These are phyloP conservation scores for Suillus tomentosus DNA, from an alignment of 768 basidiomycete genomes.

Conservation along the genomic window DNA sequence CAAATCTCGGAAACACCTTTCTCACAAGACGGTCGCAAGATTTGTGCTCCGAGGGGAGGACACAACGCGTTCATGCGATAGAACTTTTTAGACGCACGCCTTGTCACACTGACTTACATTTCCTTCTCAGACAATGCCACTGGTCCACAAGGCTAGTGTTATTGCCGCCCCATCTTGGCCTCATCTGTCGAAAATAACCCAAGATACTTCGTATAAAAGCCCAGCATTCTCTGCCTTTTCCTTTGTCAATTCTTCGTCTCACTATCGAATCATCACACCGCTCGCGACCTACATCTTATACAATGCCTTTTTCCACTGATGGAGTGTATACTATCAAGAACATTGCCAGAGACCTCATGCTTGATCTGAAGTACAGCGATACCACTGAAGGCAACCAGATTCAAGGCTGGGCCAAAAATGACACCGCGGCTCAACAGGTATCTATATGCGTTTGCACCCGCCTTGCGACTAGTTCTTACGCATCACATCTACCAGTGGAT, in stretches of 20 bases:
- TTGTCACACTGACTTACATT: too few species aligned
- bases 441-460: not conserved
- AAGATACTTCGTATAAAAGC: not conserved
- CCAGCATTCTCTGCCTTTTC: not conserved
- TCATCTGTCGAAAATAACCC: not conserved
- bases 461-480: too few species aligned
- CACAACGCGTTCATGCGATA: too few species aligned
- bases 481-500: too few species aligned
- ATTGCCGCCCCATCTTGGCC: not conserved
- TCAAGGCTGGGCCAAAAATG: not conserved
- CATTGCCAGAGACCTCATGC: not conserved
- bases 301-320: not conserved
- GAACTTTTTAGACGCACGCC: too few species aligned
- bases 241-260: not conserved
- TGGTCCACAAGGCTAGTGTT: not conserved
- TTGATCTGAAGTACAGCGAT: not conserved
- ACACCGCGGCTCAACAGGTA: not conserved
- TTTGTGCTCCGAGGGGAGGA: too few species aligned
- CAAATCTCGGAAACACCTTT: too few species aligned
- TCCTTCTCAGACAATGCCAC: too few species aligned
- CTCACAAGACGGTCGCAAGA: too few species aligned
- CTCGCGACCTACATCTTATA: not conserved
- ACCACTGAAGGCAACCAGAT: not conserved
- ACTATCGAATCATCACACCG: not conserved
- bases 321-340: not conserved